Evolutionary conservation across 148 eudicot genomes (phyloP).

Genomic region (Spergularia bocconei): DNA sequence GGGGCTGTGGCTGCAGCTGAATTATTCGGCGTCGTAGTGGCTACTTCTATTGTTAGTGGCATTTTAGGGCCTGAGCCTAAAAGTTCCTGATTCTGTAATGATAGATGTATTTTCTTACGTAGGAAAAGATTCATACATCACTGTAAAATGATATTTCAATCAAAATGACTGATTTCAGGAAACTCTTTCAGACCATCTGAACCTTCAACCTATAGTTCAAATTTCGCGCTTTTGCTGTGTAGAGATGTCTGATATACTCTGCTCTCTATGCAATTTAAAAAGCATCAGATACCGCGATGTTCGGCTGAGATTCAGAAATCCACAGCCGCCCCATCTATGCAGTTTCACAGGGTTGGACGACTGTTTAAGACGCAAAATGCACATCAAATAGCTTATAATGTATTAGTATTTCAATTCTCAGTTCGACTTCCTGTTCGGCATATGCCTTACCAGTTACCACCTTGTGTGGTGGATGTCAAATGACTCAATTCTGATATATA

Average conservation of each 20-base stretch:
- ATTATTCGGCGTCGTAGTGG: constrained; percentile 56
- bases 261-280: background rate
- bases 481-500: no score
- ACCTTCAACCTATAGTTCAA: background rate
- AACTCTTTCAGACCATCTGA: background rate
- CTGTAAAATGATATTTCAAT: background rate
- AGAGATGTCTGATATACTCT: background rate
- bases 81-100: constrained; percentile 25
- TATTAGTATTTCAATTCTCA: no score
- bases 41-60: constrained; percentile 72
- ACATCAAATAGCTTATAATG: no score
- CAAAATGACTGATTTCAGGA: background rate
- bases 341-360: no score
- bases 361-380: no score
- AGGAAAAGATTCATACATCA: background rate
- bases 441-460: background rate
- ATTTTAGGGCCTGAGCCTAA: constrained; percentile 67
- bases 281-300: background rate
- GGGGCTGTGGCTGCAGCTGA: constrained; percentile 34
- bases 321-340: no score
- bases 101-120: background rate
- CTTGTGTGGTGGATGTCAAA: constrained; percentile 3
- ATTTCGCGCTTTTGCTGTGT: background rate
- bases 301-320: background rate
- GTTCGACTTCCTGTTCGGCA: background rate